These are phyloP conservation scores for Schizochytrium sp. DNA, from an alignment of 108 stramenopile genomes.

Conservation along the genomic window DNA sequence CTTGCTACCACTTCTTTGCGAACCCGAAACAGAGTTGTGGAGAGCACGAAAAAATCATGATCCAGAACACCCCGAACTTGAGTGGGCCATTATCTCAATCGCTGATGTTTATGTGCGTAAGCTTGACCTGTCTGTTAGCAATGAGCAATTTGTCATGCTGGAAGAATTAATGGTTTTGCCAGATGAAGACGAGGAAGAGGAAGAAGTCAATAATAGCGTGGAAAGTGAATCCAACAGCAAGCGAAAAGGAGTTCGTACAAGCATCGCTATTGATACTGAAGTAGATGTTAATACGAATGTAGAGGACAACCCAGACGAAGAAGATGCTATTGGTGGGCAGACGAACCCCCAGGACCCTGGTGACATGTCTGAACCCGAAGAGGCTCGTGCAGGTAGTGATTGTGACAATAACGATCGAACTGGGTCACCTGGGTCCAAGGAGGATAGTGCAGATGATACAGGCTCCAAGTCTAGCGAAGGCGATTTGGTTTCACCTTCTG, in stretches of 20 bases:
- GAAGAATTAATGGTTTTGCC: conserved; percentile 57
- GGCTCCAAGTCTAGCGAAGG: background rate
- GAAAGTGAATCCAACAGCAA: too few species aligned
- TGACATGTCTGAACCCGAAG: too few species aligned
- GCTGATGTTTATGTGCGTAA: conserved; percentile 15
- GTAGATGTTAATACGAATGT: too few species aligned
- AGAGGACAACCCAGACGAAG: too few species aligned
- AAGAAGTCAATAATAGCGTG: background rate
- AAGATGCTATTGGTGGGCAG: too few species aligned
- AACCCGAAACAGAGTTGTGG: background rate
- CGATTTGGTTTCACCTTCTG: background rate
- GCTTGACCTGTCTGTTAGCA: conserved; percentile 38
- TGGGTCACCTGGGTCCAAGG: background rate
- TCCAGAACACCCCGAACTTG: conserved; percentile 43
- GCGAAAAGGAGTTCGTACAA: too few species aligned
- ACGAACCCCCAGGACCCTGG: too few species aligned
- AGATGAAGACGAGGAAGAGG: background rate
- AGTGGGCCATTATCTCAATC: background rate
- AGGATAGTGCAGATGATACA: background rate
- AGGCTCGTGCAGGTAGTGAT: too few species aligned
- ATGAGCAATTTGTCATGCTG: conserved; percentile 57
- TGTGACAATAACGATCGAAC: too few species aligned
- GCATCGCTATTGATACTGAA: too few species aligned
- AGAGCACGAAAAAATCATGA: background rate
- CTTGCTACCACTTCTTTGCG: conserved; percentile 34